Base-by-base conservation (phyloP, 768 basidiomycete genomes). In the Lentinula sp. region DNA sequence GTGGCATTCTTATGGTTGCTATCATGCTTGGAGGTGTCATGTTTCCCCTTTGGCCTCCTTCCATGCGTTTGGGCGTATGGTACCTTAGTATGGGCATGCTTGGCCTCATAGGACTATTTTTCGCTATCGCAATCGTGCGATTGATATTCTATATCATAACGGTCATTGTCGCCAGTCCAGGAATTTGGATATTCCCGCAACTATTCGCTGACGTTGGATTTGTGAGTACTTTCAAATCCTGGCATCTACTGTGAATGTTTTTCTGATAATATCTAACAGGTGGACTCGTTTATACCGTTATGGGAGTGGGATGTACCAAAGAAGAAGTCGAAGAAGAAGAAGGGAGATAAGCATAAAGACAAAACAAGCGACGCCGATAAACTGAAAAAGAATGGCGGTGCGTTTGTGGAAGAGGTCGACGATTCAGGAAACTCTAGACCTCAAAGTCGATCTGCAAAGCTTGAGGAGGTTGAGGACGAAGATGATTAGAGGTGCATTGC, bases 121-220 rank as follows among this genome's bases (percentile, higher is more conserved):
- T 98, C 70, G 94, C 73, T 10, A 83, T 98, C 62, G 93, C 95
- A 15, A 85, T 98, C 65, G 80, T 98, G 57, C 85, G 97, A 55
- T 78, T 98, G 58, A 90, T 99, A 67, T 89, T 98, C 77, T 98
- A 94, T 75, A 82, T 95, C 73, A 84, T 95, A 68, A 95, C 96
- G n/a, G 71, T 95, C 65, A 74, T 98, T 68, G 85, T 85, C 60
- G 87, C 85, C 35, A 85, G 87, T 62, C 93, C 93, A 13, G 97
- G 95, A 46, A 97, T 99, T 52, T 99, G 97, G 97, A 89, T 98
- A 76, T 99, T 98, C 80, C 97, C 97, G 0, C 89, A 96, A 70
- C 77, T 99, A 35, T 98, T 99, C 65, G 97, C 96, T 13, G 96
- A 99, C 69, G 96, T 98, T 59, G 95, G 97, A 73, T 96, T 98